These are phyloP conservation scores for Corymbia citriodora DNA, from an alignment of 441 rosid species.

Conservation along the genomic window DNA sequence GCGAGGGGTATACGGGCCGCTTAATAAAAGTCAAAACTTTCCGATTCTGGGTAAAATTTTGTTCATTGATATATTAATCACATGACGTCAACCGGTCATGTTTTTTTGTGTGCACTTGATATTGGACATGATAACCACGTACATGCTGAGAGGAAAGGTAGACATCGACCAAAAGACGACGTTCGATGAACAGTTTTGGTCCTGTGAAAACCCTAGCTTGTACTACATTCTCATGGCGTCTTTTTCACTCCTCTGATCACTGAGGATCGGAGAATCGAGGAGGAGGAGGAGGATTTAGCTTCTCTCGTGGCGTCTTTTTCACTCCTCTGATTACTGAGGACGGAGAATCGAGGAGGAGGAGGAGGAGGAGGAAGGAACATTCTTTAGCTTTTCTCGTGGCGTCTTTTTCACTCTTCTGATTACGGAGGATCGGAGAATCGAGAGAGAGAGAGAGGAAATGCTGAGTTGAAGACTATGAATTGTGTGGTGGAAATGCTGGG, in stretches of 20 bases:
- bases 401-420: too few relatives aligned
- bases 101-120: not conserved
- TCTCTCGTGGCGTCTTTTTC: too few relatives aligned
- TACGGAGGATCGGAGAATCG: not conserved
- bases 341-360: too few relatives aligned
- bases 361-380: too few relatives aligned
- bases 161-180: not conserved
- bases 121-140: not conserved
- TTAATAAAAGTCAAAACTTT: not conserved
- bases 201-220: not conserved
- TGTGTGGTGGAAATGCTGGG: too few relatives aligned
- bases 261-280: too few relatives aligned
- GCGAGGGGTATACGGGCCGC: not conserved
- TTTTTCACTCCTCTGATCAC: too few relatives aligned
- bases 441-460: not conserved
- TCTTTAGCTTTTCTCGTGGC: too few relatives aligned
- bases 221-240: not conserved
- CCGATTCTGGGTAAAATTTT: not conserved
- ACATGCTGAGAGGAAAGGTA: not conserved
- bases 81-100: not conserved
- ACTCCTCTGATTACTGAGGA: too few relatives aligned
- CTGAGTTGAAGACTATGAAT: too few relatives aligned
- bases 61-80: not conserved
- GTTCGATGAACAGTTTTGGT: not conserved
- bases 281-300: too few relatives aligned